Evolutionary conservation across 139 green algal species (phyloP), one percentile per base, ranked within the genome.

Genomic region (Micractinium conductrix): DNA sequence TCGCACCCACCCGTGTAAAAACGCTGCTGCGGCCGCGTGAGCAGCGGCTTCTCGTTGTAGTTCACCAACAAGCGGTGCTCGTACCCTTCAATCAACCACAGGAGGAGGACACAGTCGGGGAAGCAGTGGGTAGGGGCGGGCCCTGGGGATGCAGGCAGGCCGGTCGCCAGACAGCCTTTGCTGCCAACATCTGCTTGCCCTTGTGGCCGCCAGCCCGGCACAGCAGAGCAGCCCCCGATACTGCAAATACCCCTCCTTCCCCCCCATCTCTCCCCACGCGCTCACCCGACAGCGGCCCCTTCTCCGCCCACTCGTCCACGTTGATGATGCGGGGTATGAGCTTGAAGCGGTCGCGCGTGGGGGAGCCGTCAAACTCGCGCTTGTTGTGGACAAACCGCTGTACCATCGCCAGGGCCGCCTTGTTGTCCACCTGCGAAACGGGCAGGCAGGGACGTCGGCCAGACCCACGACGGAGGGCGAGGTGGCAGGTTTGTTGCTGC

Each of bases 21-120:
- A 1, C 69, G 55, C 30, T 97, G 93, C 89, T 98, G 95, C 7
- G 95, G 95, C 10, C 93, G 90, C 2, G 93, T 95, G 5, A 98
- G 86, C 43, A 98, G 83, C 21, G 95, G 95, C 88, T 98, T 98
- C 62, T 96, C 94, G 68, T 97, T 96, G 90, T 98, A 98, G 62
- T 86, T 94, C 10, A 70, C 30, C 42, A 98, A 85, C 75, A 97
- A 84, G 33, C 91, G 89, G 70, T 93, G 74, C 86, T 97, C 94
- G 53, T 89, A 83, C 12, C 78, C 85, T 87, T 62, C 55, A n/a
- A n/a, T n/a, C n/a, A n/a, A n/a, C n/a, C n/a, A n/a, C n/a, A n/a
- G n/a, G n/a, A n/a, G n/a, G n/a, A n/a, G n/a, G n/a, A n/a, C n/a
- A n/a, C n/a, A 55, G 45, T 6, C 17, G 4, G n/a, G 21, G 3